Evolutionary conservation across 2,329 filamentous ascomycete genomes (phyloP), one percentile per base, ranked within the genome.

Genomic region (Fusarium sp.): DNA sequence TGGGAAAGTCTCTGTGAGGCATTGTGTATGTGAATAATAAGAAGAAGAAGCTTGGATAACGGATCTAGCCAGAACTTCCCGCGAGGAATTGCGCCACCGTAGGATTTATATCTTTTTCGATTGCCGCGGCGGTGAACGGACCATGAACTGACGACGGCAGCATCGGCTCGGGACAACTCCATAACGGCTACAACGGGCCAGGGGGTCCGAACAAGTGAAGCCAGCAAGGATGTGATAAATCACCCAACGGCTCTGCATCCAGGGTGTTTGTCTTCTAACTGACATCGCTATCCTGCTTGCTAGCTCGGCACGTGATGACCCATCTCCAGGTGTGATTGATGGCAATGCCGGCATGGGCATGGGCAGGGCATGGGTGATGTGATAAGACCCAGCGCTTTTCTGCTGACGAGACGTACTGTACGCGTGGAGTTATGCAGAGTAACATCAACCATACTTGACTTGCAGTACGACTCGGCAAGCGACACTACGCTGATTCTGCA

Each of bases 161-260:
- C 22, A 41, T 68, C 64, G 56, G 56, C 62, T 68, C 42, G 64
- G 56, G 20, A 68, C 42, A 36, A 68, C 64, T 68, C 65, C 65
- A 68, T 68, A 55, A 55, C 63, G 41, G 36, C 9, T 68, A 68
- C 63, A 68, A 68, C 63, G n/a, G n/a, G 22, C 22, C 28, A 68
- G 36, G 63, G 63, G 47, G 56, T 7, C 9, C 6, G 4, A 16
- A 14, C 30, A 14, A 36, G 67, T 55, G 55, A 68, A 44, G 42
- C 45, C 30, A 50, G 7, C 55, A 50, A 50, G 55, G 63, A 30
- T 55, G 12, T 12, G 33, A 18, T 33, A 42, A 68, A 54, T 33
- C 47, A 22, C 36, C 15, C 47, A 51, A 50, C 54, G 20, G 36
- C 6, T 61, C 20, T n/a, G 2, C 31, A 5, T 30, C 18, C 24